Conservation (phyloP, 306 rosid genomes). For the Quercus glauca region DNA sequence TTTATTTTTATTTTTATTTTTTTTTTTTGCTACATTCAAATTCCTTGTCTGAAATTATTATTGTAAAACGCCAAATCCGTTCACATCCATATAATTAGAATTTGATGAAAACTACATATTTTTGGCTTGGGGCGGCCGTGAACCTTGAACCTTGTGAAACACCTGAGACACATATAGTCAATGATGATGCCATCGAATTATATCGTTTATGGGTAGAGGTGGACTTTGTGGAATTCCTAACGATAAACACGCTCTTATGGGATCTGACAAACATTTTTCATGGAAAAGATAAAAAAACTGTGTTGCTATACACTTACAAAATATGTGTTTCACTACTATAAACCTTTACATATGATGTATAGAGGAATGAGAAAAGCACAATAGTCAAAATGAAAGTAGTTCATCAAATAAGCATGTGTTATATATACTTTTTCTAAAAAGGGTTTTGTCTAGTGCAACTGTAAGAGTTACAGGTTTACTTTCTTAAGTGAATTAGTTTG, state of each 20-base stretch:
- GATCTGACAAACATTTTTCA: neutral
- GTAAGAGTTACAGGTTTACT: no score
- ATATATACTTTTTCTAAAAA: neutral
- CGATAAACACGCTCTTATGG: neutral
- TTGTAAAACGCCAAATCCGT: neutral
- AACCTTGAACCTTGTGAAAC: neutral
- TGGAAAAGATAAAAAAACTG: neutral
- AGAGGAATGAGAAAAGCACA: neutral
- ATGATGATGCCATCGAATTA: neutral
- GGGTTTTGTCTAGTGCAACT: neutral
- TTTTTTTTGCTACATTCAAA: no score
- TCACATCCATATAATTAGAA: neutral
- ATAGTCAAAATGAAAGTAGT: neutral
- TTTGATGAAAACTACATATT: neutral
- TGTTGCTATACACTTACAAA: neutral
- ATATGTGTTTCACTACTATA: neutral
- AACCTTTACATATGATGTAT: neutral
- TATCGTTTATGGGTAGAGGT: neutral
- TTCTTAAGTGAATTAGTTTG: no score
- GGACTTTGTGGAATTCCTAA: neutral
- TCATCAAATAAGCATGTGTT: no score
- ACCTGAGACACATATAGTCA: neutral
- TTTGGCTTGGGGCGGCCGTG: neutral
- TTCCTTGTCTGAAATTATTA: no score
- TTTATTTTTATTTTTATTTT: no score